Conservation (phyloP, 257 asterid genomes). For the Echites panduratus region DNA sequence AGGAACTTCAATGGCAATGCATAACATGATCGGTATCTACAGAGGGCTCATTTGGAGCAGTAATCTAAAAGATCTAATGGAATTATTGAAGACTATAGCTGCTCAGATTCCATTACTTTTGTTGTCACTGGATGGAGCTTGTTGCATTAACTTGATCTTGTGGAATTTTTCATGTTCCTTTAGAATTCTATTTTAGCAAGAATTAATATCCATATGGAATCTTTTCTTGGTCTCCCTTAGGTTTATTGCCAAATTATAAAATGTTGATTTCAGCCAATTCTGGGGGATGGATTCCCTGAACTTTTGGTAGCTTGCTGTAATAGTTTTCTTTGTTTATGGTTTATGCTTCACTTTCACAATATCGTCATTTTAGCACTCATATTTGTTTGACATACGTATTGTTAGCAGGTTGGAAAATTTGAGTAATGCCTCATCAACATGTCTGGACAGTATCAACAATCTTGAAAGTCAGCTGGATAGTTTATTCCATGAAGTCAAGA, state of each 20-base stretch:
- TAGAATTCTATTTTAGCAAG: neutral
- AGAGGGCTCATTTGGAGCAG: neutral
- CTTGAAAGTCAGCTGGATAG: conserved; percentile 65
- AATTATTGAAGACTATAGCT: neutral
- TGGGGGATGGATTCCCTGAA: neutral
- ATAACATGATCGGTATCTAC: neutral
- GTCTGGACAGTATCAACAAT: conserved; percentile 30
- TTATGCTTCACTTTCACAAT: neutral
- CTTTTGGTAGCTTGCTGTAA: neutral
- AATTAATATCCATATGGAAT: neutral
- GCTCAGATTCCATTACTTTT: neutral
- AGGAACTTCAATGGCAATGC: neutral
- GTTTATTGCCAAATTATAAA: neutral
- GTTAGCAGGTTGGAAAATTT: conserved; percentile 22
- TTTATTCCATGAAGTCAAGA: conserved; percentile 62
- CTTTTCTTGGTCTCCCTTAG: neutral
- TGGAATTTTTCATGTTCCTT: neutral
- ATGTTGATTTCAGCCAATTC: neutral
- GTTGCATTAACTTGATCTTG: neutral
- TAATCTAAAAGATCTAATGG: neutral
- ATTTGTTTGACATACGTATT: conserved; percentile 8
- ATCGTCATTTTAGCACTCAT: neutral
- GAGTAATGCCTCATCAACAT: conserved; percentile 23
- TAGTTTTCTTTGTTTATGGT: neutral
- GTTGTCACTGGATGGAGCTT: neutral